Conservation (phyloP, 495 filamentous ascomycete species). For the Tuber calosporum region DNA sequence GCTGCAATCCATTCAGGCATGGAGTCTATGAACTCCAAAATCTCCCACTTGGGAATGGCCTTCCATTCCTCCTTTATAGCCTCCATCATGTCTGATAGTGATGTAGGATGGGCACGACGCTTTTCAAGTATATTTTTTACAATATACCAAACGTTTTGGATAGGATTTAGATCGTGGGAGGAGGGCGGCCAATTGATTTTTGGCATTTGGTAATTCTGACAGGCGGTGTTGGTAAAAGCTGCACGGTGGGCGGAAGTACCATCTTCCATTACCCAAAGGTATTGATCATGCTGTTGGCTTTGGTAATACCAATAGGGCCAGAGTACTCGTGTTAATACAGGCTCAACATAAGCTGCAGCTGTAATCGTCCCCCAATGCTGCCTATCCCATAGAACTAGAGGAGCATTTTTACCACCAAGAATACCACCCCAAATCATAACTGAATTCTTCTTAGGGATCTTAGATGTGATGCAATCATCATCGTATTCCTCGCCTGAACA, state of each 20-base stretch:
- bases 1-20: too few relatives aligned
- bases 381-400: constrained; percentile 2
- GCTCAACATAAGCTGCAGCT: background rate
- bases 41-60: too few relatives aligned
- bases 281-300: background rate
- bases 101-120: too few relatives aligned
- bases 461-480: constrained; percentile 8
- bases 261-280: constrained; percentile 14
- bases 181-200: too few relatives aligned
- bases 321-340: constrained; percentile 1
- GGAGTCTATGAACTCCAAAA: too few relatives aligned
- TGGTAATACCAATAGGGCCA: background rate
- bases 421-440: constrained; percentile 11
- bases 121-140: too few relatives aligned
- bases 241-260: background rate
- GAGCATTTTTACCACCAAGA: constrained; percentile 1
- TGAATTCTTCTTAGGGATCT: constrained; percentile 8
- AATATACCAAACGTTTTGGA: too few relatives aligned
- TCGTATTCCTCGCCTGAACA: background rate
- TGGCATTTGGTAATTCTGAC: constrained; percentile 14
- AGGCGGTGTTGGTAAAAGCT: background rate
- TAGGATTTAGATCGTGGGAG: too few relatives aligned
- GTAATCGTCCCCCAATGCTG: constrained; percentile 14
- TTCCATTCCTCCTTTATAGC: too few relatives aligned
- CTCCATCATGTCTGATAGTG: too few relatives aligned